Conservation (phyloP, 768 basidiomycete genomes). For the Tulasnella sp. region DNA sequence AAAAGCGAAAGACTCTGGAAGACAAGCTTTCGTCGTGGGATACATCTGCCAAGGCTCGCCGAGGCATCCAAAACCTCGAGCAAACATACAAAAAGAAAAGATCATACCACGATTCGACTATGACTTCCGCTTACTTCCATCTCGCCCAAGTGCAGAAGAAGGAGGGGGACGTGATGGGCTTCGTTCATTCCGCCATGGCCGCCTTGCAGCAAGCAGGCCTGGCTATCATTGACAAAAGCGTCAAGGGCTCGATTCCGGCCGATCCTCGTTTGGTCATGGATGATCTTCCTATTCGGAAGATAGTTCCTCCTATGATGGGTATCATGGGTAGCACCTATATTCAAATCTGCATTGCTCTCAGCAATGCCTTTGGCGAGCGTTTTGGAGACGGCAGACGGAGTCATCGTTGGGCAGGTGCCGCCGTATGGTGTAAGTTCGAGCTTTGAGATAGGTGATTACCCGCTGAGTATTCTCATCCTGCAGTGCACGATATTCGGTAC, state of each 20-base stretch:
- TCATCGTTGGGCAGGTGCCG: not conserved
- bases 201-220: constrained; percentile 8
- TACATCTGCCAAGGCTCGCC: not conserved
- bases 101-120: not conserved
- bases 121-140: not conserved
- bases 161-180: constrained; percentile 12
- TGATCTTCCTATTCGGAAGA: not conserved
- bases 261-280: not conserved
- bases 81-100: constrained; percentile 23
- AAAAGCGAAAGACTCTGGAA: constrained; percentile 11
- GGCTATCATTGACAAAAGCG: constrained; percentile 5
- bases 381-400: not conserved
- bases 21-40: constrained; percentile 12
- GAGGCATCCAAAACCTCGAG: constrained; percentile 17
- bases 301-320: not conserved
- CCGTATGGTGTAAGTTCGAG: constrained; percentile 18
- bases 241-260: not conserved
- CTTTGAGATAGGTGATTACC: not conserved
- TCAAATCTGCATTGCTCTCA: not conserved
- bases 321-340: not conserved
- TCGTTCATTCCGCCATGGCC: not conserved
- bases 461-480: not conserved
- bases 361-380: not conserved
- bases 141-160: not conserved
- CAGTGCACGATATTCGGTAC: constrained; percentile 18